A percentile compares a stretch with the other conserved stretches of the same genome.
phyloP scores from a whole-genome alignment of 768 basidiomycete species.

The Boletellus sp. region DNA sequence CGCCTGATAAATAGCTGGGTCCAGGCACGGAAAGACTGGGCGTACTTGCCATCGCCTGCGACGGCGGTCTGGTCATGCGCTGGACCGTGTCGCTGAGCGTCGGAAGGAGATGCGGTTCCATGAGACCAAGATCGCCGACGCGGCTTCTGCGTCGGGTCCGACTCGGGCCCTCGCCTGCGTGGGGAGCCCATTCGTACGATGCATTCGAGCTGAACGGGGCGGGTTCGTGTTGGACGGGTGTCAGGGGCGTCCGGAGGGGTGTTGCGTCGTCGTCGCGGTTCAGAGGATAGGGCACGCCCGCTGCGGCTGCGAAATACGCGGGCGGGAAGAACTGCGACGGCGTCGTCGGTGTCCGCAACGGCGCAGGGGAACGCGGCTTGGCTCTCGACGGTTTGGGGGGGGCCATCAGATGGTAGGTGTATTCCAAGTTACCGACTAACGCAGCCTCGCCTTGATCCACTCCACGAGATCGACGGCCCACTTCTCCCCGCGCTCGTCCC shows the following conservation, averaged over 20 bases:
- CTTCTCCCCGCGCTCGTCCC: constrained; percentile 56
- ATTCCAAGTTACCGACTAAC: constrained; percentile 10
- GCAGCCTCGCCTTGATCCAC: constrained; percentile 30
- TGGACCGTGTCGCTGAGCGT: constrained; percentile 70
- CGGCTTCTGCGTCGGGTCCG: constrained; percentile 36
- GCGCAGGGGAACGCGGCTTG: constrained; percentile 43
- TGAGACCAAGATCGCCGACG: constrained; percentile 50
- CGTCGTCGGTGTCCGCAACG: constrained; percentile 24
- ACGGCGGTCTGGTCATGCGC: constrained; percentile 63
- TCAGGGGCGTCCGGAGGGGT: neutral
- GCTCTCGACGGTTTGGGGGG: constrained; percentile 26
- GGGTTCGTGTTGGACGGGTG: constrained; percentile 4
- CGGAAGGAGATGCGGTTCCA: constrained; percentile 65
- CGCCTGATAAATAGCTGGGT: constrained; percentile 1
- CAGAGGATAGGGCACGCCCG: constrained; percentile 31
- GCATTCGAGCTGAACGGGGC: constrained; percentile 18
- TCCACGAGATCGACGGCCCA: constrained; percentile 51
- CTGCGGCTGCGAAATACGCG: constrained; percentile 54
- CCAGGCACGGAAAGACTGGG: constrained; percentile 3
- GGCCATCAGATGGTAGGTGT: constrained; percentile 6
- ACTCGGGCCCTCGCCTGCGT: neutral
- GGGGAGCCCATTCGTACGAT: constrained; percentile 7
- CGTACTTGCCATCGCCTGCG: constrained; percentile 19
- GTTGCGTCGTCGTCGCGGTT: constrained; percentile 3
- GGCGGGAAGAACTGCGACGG: constrained; percentile 48